phyloP scores from a whole-genome alignment of 345 rosid species.

The Cardiospermum halicacabum region DNA sequence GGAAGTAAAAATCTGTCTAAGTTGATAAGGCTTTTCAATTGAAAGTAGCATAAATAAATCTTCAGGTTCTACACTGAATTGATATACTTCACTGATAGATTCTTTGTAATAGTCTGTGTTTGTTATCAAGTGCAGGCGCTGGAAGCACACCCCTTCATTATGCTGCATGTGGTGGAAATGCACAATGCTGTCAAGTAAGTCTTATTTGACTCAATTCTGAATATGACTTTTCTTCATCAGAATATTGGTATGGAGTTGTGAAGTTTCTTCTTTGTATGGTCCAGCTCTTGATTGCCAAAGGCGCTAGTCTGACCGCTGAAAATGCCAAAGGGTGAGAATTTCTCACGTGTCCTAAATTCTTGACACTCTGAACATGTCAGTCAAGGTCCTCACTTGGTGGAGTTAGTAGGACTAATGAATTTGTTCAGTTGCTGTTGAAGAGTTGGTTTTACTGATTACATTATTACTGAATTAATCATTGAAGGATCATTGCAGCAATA shows the following conservation, averaged over 20 bases:
- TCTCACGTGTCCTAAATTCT: not conserved
- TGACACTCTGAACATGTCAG: not conserved
- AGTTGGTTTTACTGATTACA: not conserved
- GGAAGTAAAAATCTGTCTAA: not conserved
- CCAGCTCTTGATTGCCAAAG: conserved; percentile 75
- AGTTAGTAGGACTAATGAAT: not conserved
- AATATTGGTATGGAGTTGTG: conserved; percentile 9
- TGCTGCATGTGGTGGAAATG: conserved; percentile 98
- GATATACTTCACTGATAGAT: not conserved
- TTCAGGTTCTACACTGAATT: not conserved
- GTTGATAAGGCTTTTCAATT: not conserved
- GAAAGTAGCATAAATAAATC: not conserved
- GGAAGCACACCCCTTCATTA: conserved; percentile 95
- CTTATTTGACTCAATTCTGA: conserved; percentile 10
- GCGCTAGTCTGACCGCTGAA: conserved; percentile 65
- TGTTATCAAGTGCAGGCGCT: conserved; percentile 50
- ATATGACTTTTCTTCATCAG: conserved; percentile 6
- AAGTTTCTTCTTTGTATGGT: conserved; percentile 16
- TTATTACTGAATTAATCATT: not conserved
- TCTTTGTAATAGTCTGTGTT: not conserved
- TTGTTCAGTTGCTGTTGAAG: not conserved
- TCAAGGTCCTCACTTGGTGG: not conserved
- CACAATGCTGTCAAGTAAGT: conserved; percentile 84
- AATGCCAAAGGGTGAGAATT: conserved; percentile 76
- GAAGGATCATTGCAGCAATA: not conserved